Evolutionary conservation across 805 yeast species (phyloP).

Genomic region (Candida wancherniae): DNA sequence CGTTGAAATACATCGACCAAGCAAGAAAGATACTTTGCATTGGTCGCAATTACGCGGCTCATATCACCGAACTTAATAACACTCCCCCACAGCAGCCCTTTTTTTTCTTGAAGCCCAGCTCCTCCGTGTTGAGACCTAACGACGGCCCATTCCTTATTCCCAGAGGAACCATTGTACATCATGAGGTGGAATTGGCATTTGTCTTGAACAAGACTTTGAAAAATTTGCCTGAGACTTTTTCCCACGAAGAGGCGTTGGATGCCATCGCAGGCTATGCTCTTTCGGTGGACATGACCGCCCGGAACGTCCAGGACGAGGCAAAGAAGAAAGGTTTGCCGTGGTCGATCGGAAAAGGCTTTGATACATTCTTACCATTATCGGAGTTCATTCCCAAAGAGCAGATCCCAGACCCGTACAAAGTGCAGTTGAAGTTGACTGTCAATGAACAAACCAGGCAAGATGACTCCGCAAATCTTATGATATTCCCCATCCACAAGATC

Average conservation of each 20-base stretch:
- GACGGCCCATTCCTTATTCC: conserved; percentile 83
- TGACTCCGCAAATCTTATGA: conserved; percentile 78
- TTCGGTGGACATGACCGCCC: conserved; percentile 90
- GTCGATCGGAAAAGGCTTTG: conserved; percentile 95
- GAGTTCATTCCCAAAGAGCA: conserved; percentile 58
- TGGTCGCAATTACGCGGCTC: conserved; percentile 97
- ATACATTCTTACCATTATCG: conserved; percentile 90
- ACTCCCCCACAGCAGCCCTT: conserved; percentile 81
- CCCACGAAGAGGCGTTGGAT: conserved; percentile 64
- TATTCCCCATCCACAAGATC: conserved; percentile 79
- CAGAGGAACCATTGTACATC: conserved; percentile 73
- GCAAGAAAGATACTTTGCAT: conserved; percentile 87
- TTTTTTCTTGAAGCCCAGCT: conserved; percentile 85
- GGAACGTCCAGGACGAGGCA: conserved; percentile 94
- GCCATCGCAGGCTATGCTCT: conserved; percentile 83
- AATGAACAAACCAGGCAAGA: conserved; percentile 69
- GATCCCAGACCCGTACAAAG: conserved; percentile 72
- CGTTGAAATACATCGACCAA: conserved; percentile 45
- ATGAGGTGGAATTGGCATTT: conserved; percentile 90
- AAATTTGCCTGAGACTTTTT: conserved; percentile 56
- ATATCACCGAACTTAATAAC: conserved; percentile 84
- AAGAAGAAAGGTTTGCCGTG: conserved; percentile 94
- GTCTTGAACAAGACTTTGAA: conserved; percentile 60
- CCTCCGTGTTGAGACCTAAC: conserved; percentile 56
- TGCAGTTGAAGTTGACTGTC: conserved; percentile 55